Conservation (phyloP, 768 basidiomycete genomes). For the Baorangia bicolor region DNA sequence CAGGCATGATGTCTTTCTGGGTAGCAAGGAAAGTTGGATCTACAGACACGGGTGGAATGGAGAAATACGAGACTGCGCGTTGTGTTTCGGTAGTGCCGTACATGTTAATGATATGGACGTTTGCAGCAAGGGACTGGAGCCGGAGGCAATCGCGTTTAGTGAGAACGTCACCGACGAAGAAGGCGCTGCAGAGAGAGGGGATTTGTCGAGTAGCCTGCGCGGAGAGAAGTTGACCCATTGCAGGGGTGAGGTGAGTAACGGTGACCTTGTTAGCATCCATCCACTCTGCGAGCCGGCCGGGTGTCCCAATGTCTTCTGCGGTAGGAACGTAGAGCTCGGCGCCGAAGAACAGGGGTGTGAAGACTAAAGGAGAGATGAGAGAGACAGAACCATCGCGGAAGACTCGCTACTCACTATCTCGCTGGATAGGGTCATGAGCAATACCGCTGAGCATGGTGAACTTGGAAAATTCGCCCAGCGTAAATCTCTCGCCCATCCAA, state of each 20-base stretch:
- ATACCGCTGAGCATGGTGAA: constrained; percentile 99
- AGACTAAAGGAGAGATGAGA: constrained; percentile 58
- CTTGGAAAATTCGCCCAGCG: constrained; percentile 66
- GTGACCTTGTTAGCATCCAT: constrained; percentile 92
- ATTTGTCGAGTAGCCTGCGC: constrained; percentile 82
- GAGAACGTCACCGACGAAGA: constrained; percentile 98
- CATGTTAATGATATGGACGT: constrained; percentile 98
- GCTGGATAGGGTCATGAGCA: constrained; percentile 97
- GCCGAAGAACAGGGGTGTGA: constrained; percentile 97
- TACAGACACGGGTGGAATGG: constrained; percentile 77
- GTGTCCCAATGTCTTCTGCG: constrained; percentile 94
- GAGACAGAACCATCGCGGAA: neutral
- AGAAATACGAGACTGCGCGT: constrained; percentile 96
- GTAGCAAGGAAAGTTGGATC: constrained; percentile 90
- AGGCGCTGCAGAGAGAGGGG: constrained; percentile 82
- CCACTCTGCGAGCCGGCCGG: constrained; percentile 96
- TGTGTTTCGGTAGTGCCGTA: constrained; percentile 99
- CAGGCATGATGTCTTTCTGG: constrained; percentile 97
- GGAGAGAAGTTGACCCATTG: constrained; percentile 98
- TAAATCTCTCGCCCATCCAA: constrained; percentile 95
- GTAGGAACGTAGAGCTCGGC: constrained; percentile 96
- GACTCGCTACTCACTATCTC: constrained; percentile 78
- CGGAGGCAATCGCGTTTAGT: constrained; percentile 97
- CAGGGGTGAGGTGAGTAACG: constrained; percentile 97
- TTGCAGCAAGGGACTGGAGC: constrained; percentile 86